Evolutionary conservation across 176 grass and related monocot genomes (phyloP).

Genomic region (Pontederia crassipes): DNA sequence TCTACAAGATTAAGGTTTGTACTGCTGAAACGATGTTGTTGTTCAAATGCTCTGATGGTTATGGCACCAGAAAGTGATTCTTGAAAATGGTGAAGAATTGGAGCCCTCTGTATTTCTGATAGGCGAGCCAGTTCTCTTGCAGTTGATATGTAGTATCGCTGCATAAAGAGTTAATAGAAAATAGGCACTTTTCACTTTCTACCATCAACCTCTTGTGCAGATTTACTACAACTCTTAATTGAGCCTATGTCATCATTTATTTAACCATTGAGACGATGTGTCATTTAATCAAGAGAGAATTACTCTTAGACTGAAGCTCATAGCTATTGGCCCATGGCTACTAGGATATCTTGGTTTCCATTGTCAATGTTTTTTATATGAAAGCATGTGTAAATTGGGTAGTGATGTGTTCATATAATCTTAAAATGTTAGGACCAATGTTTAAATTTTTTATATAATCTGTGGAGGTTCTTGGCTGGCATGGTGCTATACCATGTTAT

Average conservation of each 20-base stretch:
- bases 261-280: too few species aligned
- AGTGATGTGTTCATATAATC: too few species aligned
- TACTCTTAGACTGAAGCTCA: too few species aligned
- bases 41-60: slow-evolving; percentile 77
- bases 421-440: too few species aligned
- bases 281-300: too few species aligned
- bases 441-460: too few species aligned
- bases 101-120: slow-evolving; percentile 82
- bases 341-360: too few species aligned
- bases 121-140: slow-evolving; percentile 81
- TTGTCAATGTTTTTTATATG: too few species aligned
- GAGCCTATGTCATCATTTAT: background rate
- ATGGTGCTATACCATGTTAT: too few species aligned
- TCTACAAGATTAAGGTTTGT: slow-evolving; percentile 58
- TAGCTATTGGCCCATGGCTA: too few species aligned
- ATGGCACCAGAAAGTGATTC: slow-evolving; percentile 78
- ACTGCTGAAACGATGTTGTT: slow-evolving; percentile 68
- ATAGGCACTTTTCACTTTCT: background rate
- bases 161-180: slow-evolving; percentile 17
- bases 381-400: too few species aligned
- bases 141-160: slow-evolving; percentile 88
- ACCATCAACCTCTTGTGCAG: background rate
- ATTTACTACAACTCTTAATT: background rate
- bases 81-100: slow-evolving; percentile 87
- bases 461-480: too few species aligned